Conservation (phyloP, 1,284 basidiomycete species). For the Pascua sp. region DNA sequence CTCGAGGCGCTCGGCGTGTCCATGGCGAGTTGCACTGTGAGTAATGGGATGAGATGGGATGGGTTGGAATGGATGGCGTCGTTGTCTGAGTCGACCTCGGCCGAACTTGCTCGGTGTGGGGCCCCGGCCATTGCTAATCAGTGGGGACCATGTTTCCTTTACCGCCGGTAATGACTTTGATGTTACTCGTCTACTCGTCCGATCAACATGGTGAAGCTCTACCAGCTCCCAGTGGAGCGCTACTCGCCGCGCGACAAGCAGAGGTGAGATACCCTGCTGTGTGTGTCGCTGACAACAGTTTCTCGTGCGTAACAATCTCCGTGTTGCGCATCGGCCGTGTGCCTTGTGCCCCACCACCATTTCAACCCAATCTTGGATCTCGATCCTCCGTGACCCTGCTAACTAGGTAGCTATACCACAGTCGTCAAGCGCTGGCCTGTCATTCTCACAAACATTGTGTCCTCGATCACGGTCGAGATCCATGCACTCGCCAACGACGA, state of each 20-base stretch:
- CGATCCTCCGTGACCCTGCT: neutral
- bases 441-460: constrained; percentile 76
- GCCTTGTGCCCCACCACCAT: too few species aligned
- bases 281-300: constrained; percentile 21
- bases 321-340: neutral
- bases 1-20: too few species aligned
- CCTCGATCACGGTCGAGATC: constrained; percentile 62
- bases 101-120: too few species aligned
- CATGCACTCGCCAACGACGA: constrained; percentile 53
- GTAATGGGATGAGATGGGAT: too few species aligned
- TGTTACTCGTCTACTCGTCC: neutral
- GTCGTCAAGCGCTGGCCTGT: constrained; percentile 66
- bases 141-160: too few species aligned
- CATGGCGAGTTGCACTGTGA: too few species aligned
- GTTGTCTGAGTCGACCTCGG: too few species aligned
- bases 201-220: constrained; percentile 23
- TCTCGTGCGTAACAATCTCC: constrained; percentile 32
- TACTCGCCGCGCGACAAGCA: constrained; percentile 47
- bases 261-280: constrained; percentile 26
- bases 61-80: too few species aligned
- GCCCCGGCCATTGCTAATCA: too few species aligned
- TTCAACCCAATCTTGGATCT: too few species aligned
- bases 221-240: constrained; percentile 32
- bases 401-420: constrained; percentile 37
- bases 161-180: too few species aligned